These are phyloP conservation scores for Colletotrichum aenigma DNA, from an alignment of 2,329 filamentous ascomycete genomes.

Conservation along the genomic window DNA sequence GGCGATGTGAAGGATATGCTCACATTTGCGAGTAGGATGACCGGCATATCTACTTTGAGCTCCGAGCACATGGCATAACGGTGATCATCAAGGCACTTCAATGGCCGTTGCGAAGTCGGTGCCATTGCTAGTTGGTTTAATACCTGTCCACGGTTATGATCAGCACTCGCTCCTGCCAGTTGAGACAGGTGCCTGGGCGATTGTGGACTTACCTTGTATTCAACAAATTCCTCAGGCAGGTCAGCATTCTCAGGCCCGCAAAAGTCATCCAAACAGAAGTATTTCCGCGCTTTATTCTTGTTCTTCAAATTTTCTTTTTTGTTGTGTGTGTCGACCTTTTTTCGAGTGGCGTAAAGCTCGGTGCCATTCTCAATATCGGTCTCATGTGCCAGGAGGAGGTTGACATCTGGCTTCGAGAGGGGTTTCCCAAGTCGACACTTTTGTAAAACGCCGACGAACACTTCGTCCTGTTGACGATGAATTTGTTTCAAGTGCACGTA, in stretches of 20 bases:
- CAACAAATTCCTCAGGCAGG: too few relatives aligned
- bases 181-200: too few relatives aligned
- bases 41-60: neutral
- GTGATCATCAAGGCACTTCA: too few relatives aligned
- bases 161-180: too few relatives aligned
- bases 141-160: too few relatives aligned
- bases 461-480: conserved; percentile 59
- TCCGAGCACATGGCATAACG: too few relatives aligned
- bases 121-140: too few relatives aligned
- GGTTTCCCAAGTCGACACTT: conserved; percentile 53
- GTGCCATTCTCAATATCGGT: conserved; percentile 30
- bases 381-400: conserved; percentile 48
- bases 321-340: neutral
- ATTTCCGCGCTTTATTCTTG: too few relatives aligned
- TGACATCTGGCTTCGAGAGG: conserved; percentile 39
- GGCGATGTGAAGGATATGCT: neutral
- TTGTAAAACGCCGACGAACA: conserved; percentile 60
- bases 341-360: neutral
- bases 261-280: too few relatives aligned
- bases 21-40: neutral
- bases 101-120: too few relatives aligned
- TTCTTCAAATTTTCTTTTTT: neutral
- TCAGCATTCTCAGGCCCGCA: too few relatives aligned
- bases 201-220: too few relatives aligned
- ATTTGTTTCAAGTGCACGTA: conserved; percentile 58